Conservation (phyloP, 108 stramenopile genomes). For the Fragilaria radians region DNA sequence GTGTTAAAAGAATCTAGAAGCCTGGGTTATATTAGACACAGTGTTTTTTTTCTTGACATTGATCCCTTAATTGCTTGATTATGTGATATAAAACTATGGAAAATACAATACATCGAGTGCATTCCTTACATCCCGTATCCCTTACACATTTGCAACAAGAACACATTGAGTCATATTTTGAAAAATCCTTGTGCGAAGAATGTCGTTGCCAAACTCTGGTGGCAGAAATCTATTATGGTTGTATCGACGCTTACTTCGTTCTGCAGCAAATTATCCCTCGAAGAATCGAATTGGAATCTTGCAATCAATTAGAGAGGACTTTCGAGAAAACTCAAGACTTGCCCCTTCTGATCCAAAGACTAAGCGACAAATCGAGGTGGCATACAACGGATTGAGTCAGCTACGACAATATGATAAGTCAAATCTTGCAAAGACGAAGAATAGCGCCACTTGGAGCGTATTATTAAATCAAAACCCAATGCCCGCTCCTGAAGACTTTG, state of each 20-base stretch:
- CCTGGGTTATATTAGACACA: too few relatives aligned
- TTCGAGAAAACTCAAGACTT: slow-evolving; percentile 42
- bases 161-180: neutral
- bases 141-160: too few relatives aligned
- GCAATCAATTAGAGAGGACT: slow-evolving; percentile 73
- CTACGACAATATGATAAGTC: slow-evolving; percentile 63
- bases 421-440: slow-evolving; percentile 31
- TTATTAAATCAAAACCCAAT: slow-evolving; percentile 81
- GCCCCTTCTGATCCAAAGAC: slow-evolving; percentile 44
- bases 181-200: neutral
- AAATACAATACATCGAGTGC: too few relatives aligned
- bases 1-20: neutral
- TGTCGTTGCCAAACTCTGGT: neutral
- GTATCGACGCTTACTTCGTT: slow-evolving; percentile 61
- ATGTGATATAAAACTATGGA: too few relatives aligned
- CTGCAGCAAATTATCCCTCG: slow-evolving; percentile 65
- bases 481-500: slow-evolving; percentile 52
- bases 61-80: too few relatives aligned
- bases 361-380: slow-evolving; percentile 57
- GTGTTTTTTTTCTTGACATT: too few relatives aligned
- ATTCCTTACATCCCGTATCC: too few relatives aligned
- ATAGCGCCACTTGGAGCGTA: slow-evolving; percentile 64
- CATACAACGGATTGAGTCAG: slow-evolving; percentile 72
- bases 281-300: slow-evolving; percentile 70
- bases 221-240: slow-evolving; percentile 37